Conservation (phyloP, 164 flowering plant species). For the Magnolia changhungtana region DNA sequence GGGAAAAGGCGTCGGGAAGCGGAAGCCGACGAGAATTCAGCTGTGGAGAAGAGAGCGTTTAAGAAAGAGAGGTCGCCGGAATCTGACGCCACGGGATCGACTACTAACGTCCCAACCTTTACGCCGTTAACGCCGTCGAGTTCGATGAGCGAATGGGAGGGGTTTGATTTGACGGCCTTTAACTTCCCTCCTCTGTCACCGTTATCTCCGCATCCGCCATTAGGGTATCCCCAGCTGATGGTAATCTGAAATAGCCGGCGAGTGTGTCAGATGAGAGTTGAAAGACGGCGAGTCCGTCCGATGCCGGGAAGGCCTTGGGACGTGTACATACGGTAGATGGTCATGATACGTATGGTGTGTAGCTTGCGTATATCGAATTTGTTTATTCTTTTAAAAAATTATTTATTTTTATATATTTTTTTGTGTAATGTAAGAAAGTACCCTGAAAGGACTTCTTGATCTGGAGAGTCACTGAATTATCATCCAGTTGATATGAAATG, state of each 20-base stretch:
- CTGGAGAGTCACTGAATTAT: too few relatives aligned
- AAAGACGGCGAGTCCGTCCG: too few relatives aligned
- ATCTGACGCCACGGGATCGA: conserved; percentile 1
- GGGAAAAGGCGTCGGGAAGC: conserved; percentile 10
- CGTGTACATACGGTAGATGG: background rate
- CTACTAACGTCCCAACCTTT: background rate
- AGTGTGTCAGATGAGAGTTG: too few relatives aligned
- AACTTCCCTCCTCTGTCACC: conserved; percentile 32
- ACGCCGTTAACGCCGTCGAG: conserved; percentile 34
- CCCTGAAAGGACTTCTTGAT: too few relatives aligned
- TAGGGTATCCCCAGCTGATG: conserved; percentile 21
- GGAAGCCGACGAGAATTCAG: conserved; percentile 6
- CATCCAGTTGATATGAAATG: too few relatives aligned
- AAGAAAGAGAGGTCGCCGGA: conserved; percentile 11
- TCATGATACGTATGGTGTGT: background rate
- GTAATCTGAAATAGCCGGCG: conserved; percentile 9
- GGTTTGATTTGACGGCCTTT: conserved; percentile 24
- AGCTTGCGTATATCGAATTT: background rate
- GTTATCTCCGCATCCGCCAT: conserved; percentile 22
- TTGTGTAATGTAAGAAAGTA: background rate
- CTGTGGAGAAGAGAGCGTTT: background rate
- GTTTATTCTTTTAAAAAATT: background rate
- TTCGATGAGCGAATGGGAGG: conserved; percentile 16
- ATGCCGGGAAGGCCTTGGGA: background rate
- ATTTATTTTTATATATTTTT: too few relatives aligned